phyloP scores from a whole-genome alignment of 805 yeast species.

The Spathaspora passalidarum region DNA sequence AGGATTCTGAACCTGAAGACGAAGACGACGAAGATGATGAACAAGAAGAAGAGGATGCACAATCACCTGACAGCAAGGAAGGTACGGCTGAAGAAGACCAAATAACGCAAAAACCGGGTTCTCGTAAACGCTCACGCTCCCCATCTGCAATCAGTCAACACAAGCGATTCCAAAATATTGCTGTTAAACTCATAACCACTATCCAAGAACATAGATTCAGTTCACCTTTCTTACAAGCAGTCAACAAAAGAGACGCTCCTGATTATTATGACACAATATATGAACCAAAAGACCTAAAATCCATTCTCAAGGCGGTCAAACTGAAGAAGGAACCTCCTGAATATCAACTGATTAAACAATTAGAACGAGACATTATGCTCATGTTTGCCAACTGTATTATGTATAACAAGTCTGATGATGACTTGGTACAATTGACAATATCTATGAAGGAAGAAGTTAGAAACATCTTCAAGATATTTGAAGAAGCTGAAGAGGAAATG shows the following conservation, averaged over 20 bases:
- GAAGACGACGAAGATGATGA: constrained; percentile 6
- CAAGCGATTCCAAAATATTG: constrained; percentile 59
- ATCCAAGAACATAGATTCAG: constrained; percentile 71
- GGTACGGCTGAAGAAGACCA: constrained; percentile 1
- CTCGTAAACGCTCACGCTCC: constrained; percentile 15
- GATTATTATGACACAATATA: constrained; percentile 60
- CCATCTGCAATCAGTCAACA: constrained; percentile 21
- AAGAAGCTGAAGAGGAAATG: constrained; percentile 44
- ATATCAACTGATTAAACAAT: constrained; percentile 55
- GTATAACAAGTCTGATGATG: constrained; percentile 69
- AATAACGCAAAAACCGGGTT: constrained; percentile 2
- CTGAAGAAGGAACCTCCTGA: constrained; percentile 29
- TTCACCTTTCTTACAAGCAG: constrained; percentile 71
- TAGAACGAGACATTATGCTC: constrained; percentile 65
- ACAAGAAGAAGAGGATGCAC: constrained; percentile 6
- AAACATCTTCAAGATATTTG: constrained; percentile 53
- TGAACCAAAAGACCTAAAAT: constrained; percentile 67
- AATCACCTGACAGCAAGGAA: background rate
- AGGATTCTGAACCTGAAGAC: background rate
- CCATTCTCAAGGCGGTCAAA: constrained; percentile 55
- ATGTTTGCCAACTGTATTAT: constrained; percentile 85
- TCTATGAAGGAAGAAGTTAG: constrained; percentile 72
- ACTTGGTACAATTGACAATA: constrained; percentile 56
- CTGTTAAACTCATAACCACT: constrained; percentile 59
- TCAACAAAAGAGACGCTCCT: constrained; percentile 64